These are phyloP conservation scores for Cyclotella choctawhatcheeana DNA, from an alignment of 108 stramenopile species.

Conservation along the genomic window DNA sequence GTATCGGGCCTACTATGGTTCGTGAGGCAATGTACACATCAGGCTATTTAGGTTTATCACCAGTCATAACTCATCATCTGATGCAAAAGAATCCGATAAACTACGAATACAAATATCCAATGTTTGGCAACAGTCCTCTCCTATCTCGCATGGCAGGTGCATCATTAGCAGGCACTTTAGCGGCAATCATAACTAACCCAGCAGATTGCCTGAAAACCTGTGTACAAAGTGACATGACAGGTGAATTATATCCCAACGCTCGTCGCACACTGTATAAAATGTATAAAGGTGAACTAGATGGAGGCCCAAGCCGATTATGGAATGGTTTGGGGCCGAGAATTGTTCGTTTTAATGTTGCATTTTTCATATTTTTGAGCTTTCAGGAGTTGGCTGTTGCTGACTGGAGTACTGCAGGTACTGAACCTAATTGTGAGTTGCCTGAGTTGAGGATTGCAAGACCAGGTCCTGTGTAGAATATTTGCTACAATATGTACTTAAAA, in stretches of 20 bases:
- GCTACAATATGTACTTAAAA: background rate
- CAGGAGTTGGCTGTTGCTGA: conserved; percentile 22
- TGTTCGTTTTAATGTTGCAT: conserved; percentile 27
- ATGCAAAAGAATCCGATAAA: conserved; percentile 2
- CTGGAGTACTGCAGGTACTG: conserved; percentile 8
- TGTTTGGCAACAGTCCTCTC: conserved; percentile 17
- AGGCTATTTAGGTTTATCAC: conserved; percentile 37
- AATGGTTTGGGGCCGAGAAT: conserved; percentile 27
- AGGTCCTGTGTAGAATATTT: background rate
- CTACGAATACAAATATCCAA: background rate
- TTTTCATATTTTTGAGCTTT: conserved; percentile 21
- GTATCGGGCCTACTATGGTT: conserved; percentile 15
- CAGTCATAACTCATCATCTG: conserved; percentile 31
- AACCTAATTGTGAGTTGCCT: background rate
- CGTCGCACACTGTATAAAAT: conserved; percentile 14
- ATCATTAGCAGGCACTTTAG: conserved; percentile 27
- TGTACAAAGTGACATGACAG: conserved; percentile 27
- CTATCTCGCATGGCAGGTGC: conserved; percentile 16
- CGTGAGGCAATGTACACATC: conserved; percentile 39
- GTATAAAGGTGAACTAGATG: conserved; percentile 5
- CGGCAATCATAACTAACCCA: conserved; percentile 31
- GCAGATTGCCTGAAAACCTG: conserved; percentile 32
- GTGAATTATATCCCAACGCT: conserved; percentile 12
- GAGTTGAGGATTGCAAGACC: conserved; percentile 8
- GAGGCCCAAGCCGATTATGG: conserved; percentile 18